Evolutionary conservation across 2,329 filamentous ascomycete species (phyloP).

Genomic region (Pestalotiopsis sp.): DNA sequence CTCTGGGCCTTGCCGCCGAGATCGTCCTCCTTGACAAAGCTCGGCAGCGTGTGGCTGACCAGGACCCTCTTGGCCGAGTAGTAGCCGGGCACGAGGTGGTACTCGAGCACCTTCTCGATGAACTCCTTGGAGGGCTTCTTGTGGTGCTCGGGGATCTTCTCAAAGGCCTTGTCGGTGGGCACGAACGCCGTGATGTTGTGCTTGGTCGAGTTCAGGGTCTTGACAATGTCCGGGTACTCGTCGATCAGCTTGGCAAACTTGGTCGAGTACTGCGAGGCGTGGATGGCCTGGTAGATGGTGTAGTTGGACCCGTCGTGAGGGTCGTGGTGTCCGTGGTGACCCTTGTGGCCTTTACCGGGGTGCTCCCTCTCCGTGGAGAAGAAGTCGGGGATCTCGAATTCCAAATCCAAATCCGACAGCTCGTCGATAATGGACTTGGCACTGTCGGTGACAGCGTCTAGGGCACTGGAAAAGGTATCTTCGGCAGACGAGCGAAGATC

Average conservation of each 20-base stretch:
- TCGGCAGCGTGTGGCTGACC: slow-evolving; percentile 73
- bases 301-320: slow-evolving; percentile 54
- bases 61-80: slow-evolving; percentile 71
- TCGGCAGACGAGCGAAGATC: slow-evolving; percentile 20
- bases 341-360: slow-evolving; percentile 3
- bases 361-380: slow-evolving; percentile 15
- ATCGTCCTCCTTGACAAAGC: slow-evolving; percentile 57
- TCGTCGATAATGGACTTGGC: slow-evolving; percentile 17
- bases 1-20: slow-evolving; percentile 73
- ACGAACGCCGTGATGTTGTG: slow-evolving; percentile 82
- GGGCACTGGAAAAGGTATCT: slow-evolving; percentile 14
- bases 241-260: slow-evolving; percentile 77
- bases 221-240: slow-evolving; percentile 71
- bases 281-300: slow-evolving; percentile 81
- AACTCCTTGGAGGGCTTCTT: slow-evolving; percentile 70
- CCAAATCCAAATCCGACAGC: slow-evolving; percentile 16
- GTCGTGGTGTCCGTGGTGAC: slow-evolving; percentile 25
- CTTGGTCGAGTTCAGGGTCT: slow-evolving; percentile 73
- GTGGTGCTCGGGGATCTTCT: slow-evolving; percentile 54
- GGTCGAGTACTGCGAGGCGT: slow-evolving; percentile 74
- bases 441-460: slow-evolving; percentile 20
- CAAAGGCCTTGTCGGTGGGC: slow-evolving; percentile 77
- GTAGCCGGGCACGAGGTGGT: slow-evolving; percentile 72
- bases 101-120: slow-evolving; percentile 69
- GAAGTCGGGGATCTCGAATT: slow-evolving; percentile 21